Base-by-base conservation (phyloP, 2,329 filamentous ascomycete genomes). In the Moelleriella libera region DNA sequence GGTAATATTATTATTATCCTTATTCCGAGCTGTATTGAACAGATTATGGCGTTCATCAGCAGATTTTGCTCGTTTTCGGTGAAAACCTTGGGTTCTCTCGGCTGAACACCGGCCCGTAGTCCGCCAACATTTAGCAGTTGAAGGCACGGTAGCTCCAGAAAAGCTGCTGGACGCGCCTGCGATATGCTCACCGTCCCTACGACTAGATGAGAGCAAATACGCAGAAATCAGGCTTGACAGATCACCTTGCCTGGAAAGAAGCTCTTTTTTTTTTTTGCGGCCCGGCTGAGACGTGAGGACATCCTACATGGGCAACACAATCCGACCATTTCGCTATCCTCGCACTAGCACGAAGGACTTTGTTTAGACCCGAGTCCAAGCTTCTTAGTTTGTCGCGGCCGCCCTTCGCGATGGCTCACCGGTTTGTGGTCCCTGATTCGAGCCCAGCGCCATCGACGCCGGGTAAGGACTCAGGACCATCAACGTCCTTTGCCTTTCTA, bases 371-470 rank as follows among this genome's bases (percentile, higher is more conserved):
- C 34, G 29, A 9, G 9, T 32, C 14, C 29, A 7, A n/a, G 42
- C 37, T 30, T 21, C 21, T 21, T 21, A 21, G 21, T 21, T 32
- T 37, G 47, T 44, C 40, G 44, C 48, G 47, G 45, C 37, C 9
- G 32, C 39, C 46, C 11, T 41, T 45, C 56, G 59, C 51, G 54
- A 70, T 70, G 67, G 62, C 68, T 28, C 55, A 60, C 52, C 59
- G 62, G 51, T 70, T 70, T 59, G 55, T 63, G 48, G 65, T 71
- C 44, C 62, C 66, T 50, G 65, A 69, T 55, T 65, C 68, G 41
- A 69, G 64, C 55, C 69, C 64, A 44, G 63, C 65, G 47, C 74
- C 73, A 1, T 68, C 71, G 21, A 78, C 74, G 2, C 74, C 74
- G 3, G 70, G 72, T 29, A 64, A 65, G 49, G 60, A 57, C 48